phyloP scores from a whole-genome alignment of 768 basidiomycete genomes.

The Xerocomellus dryophilus region DNA sequence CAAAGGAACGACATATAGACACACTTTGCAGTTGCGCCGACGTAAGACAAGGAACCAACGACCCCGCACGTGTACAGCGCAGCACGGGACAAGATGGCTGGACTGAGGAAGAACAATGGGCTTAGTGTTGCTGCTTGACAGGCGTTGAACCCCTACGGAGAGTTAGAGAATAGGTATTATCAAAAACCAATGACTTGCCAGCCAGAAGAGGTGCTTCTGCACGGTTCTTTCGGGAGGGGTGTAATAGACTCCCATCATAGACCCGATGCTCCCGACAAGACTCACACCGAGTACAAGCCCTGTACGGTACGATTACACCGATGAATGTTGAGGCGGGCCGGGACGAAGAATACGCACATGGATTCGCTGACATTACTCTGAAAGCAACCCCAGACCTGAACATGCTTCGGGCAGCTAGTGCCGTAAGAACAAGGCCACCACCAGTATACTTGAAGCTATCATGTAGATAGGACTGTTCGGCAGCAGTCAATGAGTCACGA shows the following conservation, averaged over 20 bases:
- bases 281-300: slow-evolving; percentile 83
- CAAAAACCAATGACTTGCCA: slow-evolving; percentile 42
- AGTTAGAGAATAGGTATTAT: not conserved
- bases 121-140: slow-evolving; percentile 85
- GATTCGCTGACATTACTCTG: slow-evolving; percentile 80
- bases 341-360: slow-evolving; percentile 48
- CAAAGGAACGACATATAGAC: slow-evolving; percentile 11
- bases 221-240: slow-evolving; percentile 74
- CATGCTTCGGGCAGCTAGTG: slow-evolving; percentile 73
- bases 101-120: slow-evolving; percentile 85
- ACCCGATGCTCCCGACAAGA: slow-evolving; percentile 74
- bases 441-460: slow-evolving; percentile 83
- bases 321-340: not conserved
- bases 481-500: slow-evolving; percentile 56
- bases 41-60: slow-evolving; percentile 81
- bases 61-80: slow-evolving; percentile 85
- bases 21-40: slow-evolving; percentile 83
- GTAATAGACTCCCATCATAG: slow-evolving; percentile 80
- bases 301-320: slow-evolving; percentile 23
- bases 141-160: slow-evolving; percentile 68
- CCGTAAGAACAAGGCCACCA: slow-evolving; percentile 72
- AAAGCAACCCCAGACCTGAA: slow-evolving; percentile 67
- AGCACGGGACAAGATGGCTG: slow-evolving; percentile 81
- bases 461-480: slow-evolving; percentile 69
- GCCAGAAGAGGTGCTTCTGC: slow-evolving; percentile 80